Evolutionary conservation across 768 basidiomycete genomes (phyloP).

Genomic region (Boletus tomentosulus): DNA sequence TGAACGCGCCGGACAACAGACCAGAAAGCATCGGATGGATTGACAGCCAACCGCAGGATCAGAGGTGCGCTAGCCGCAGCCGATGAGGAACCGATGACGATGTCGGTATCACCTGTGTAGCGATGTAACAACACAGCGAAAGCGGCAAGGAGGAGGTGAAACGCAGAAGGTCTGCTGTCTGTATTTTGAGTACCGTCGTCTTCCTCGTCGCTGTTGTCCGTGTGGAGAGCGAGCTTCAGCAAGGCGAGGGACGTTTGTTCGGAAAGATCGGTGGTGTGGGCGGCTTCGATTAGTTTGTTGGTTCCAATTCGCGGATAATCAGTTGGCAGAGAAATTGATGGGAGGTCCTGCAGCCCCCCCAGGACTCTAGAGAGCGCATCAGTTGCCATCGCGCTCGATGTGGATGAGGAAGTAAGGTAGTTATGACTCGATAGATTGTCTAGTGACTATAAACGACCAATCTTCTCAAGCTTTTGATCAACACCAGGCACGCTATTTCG

Average conservation of each 20-base stretch:
- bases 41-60: conserved; percentile 76
- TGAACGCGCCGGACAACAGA: conserved; percentile 83
- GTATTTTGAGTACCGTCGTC: conserved; percentile 44
- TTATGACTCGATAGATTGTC: no score
- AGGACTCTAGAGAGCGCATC: conserved; percentile 50
- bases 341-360: conserved; percentile 70
- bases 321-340: conserved; percentile 88
- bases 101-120: conserved; percentile 92
- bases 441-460: no score
- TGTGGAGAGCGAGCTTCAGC: conserved; percentile 75
- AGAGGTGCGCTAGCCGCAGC: conserved; percentile 72
- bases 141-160: conserved; percentile 88
- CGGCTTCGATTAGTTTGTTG: conserved; percentile 81
- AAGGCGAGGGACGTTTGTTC: conserved; percentile 72
- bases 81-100: conserved; percentile 87
- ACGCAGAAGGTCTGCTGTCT: conserved; percentile 64
- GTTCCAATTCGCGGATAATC: conserved; percentile 84
- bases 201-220: conserved; percentile 47
- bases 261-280: conserved; percentile 66
- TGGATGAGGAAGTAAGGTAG: no score
- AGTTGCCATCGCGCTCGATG: conserved; percentile 22
- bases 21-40: conserved; percentile 87
- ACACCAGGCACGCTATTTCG: no score
- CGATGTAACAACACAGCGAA: conserved; percentile 89
- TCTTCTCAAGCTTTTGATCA: no score